Percentiles rank a stretch among this genome's conserved stretches.
Evolutionary conservation across 2,329 filamentous ascomycete genomes (phyloP).

Genomic region (Cryphonectria nitschkei): DNA sequence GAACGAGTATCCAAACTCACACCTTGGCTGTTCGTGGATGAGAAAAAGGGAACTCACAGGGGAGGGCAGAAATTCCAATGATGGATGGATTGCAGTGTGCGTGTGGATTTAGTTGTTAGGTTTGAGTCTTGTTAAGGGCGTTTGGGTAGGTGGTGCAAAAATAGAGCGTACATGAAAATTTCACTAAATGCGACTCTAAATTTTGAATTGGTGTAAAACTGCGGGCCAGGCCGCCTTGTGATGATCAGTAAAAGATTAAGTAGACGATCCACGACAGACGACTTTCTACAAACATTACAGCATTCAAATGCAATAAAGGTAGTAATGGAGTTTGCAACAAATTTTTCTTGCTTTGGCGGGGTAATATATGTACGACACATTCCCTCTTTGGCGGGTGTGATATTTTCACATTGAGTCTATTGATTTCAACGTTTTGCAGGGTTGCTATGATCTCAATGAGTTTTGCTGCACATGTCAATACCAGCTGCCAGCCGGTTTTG

Average conservation of each 20-base stretch:
- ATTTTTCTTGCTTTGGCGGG: not conserved
- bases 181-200: constrained; percentile 24
- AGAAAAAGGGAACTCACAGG: not conserved
- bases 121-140: constrained; percentile 23
- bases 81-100: not conserved
- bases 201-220: constrained; percentile 23
- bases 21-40: not conserved
- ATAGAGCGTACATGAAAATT: constrained; percentile 24
- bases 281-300: not conserved
- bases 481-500: not conserved
- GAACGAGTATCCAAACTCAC: not conserved
- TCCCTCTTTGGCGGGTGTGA: constrained; percentile 13
- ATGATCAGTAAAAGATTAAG: not conserved
- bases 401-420: constrained; percentile 18
- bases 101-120: not conserved
- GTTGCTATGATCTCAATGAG: not conserved
- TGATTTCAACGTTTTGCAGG: constrained; percentile 4
- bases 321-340: not conserved
- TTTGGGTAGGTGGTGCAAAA: not conserved
- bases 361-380: not conserved
- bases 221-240: constrained; percentile 21
- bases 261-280: not conserved
- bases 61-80: not conserved
- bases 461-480: not conserved
- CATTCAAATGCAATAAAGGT: not conserved